Conservation (phyloP, 2,329 filamentous ascomycete species). For the Grosmannia penicillata region DNA sequence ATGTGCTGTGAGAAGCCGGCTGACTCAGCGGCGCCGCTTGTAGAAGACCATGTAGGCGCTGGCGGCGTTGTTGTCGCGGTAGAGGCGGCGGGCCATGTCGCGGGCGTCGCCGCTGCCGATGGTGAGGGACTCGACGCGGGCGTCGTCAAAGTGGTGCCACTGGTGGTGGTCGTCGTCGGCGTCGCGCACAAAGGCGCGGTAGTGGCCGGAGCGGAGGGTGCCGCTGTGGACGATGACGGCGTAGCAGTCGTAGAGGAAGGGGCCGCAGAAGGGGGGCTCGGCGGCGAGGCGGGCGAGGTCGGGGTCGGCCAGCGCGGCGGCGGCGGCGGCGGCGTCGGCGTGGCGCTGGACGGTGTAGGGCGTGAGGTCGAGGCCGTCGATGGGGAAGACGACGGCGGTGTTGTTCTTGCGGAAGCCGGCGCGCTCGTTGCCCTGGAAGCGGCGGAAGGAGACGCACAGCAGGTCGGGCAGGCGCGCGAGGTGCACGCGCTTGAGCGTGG, state of each 20-base stretch:
- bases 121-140: conserved; percentile 9
- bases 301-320: background rate
- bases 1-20: too few species aligned
- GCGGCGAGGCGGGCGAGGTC: background rate
- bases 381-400: conserved; percentile 60
- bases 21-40: too few species aligned
- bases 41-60: conserved; percentile 13
- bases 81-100: conserved; percentile 11
- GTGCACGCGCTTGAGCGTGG: conserved; percentile 55
- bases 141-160: conserved; percentile 38
- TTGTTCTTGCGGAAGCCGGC: conserved; percentile 44
- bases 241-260: conserved; percentile 73
- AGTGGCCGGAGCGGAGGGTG: conserved; percentile 61
- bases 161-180: conserved; percentile 21
- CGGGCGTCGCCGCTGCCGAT: conserved; percentile 11
- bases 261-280: conserved; percentile 23
- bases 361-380: conserved; percentile 48
- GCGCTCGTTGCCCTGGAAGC: conserved; percentile 24
- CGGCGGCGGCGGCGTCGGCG: background rate
- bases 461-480: conserved; percentile 68
- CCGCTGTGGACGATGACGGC: conserved; percentile 70
- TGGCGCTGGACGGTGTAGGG: conserved; percentile 20
- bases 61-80: conserved; percentile 8
- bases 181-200: conserved; percentile 56
- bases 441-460: conserved; percentile 64